Evolutionary conservation across 805 yeast species (phyloP).

Genomic region (Myxozyma nipponensis): DNA sequence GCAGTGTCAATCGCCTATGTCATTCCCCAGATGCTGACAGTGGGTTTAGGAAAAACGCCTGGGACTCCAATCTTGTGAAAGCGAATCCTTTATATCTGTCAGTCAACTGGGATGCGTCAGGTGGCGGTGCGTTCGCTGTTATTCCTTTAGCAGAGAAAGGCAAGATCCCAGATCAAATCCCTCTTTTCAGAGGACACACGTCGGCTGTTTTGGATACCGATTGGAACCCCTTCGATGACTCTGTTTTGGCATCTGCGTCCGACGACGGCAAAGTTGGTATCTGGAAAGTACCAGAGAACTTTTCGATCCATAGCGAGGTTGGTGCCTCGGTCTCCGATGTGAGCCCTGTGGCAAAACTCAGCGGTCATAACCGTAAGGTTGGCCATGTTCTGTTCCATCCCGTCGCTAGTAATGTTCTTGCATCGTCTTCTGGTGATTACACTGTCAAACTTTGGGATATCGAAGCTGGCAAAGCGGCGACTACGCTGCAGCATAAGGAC

Average conservation of each 20-base stretch:
- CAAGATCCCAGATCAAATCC: constrained; percentile 87
- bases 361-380: constrained; percentile 84
- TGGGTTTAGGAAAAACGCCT: constrained; percentile 71
- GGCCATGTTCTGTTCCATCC: constrained; percentile 93
- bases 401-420: constrained; percentile 76
- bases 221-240: constrained; percentile 84
- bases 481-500: constrained; percentile 81
- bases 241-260: constrained; percentile 70
- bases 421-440: constrained; percentile 87
- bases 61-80: constrained; percentile 89
- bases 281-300: constrained; percentile 85
- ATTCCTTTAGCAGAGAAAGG: constrained; percentile 84
- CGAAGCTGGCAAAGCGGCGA: constrained; percentile 63
- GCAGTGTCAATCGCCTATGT: not conserved
- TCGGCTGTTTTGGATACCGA: constrained; percentile 95
- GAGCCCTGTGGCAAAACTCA: constrained; percentile 61
- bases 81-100: constrained; percentile 82
- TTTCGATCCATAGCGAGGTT: constrained; percentile 56
- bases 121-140: constrained; percentile 97
- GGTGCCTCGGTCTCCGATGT: constrained; percentile 61
- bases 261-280: constrained; percentile 78
- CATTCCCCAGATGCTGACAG: constrained; percentile 36
- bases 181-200: constrained; percentile 92
- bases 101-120: constrained; percentile 89
- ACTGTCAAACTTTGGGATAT: constrained; percentile 89